Evolutionary conservation across 805 yeast species (phyloP), one percentile per base, ranked within the genome.

Genomic region (Pichia rugopelliculosa): DNA sequence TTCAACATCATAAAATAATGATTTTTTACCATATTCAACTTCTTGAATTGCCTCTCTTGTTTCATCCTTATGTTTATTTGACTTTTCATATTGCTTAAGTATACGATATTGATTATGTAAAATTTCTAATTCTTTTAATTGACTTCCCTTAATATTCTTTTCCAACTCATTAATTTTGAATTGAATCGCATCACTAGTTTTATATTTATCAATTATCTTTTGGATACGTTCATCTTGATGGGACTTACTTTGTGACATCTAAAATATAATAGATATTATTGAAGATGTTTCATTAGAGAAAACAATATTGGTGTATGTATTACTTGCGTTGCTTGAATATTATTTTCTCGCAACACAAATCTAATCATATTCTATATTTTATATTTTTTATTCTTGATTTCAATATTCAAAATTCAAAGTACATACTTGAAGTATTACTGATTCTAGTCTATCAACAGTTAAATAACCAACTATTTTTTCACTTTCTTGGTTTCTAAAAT

Each of bases 11-110:
- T 9, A 33, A 30, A 18, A 52, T 37, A 11, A 54, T 22, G 26
- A 46, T 48, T 20, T 42, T 49, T 25, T 42, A 44, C 17, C 30
- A 45, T 18, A 42, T 42, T 44, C 26, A 38, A 33, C 43, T 39
- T 39, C 23, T 18, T 10, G 10, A 6, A 18, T 26, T 6, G 25
- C 42, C 18, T 12, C 41, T n/a, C 21, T n/a, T 22, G 13, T 6
- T 12, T 37, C n/a, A 37, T 21, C 15, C 11, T 2, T 5, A 6
- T 15, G 2, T 21, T 7, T 21, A 13, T 37, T 37, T 37, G 2
- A 12, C 40, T 22, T 37, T 22, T 37, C 40, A n/a, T 38, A 10
- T n/a, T 38, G 27, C 23, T 22, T 23, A 9, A 38, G 22, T 22
- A 37, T 5, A 6, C 22, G 21, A 13, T 21, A 37, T 8, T 37